Conservation (phyloP, 352 stramenopile genomes). For the Phytopythium ostracodes region DNA sequence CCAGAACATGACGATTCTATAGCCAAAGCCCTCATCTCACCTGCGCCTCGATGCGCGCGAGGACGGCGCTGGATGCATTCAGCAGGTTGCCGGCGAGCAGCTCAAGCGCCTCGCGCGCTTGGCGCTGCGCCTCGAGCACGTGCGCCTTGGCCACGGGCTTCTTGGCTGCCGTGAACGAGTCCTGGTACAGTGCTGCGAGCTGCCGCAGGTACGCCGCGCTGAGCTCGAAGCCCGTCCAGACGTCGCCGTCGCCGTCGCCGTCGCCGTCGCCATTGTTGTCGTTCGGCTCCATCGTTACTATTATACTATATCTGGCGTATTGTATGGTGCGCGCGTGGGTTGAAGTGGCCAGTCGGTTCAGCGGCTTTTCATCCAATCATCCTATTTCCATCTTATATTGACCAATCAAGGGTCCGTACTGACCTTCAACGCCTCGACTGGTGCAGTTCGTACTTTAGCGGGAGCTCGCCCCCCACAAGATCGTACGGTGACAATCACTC, state of each 20-base stretch:
- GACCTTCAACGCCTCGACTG: neutral
- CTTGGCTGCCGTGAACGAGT: constrained; percentile 23
- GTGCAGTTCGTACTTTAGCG: neutral
- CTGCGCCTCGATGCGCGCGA: constrained; percentile 36
- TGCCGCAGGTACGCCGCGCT: constrained; percentile 52
- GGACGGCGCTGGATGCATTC: constrained; percentile 35
- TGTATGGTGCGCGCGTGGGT: no score
- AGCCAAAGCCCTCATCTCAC: constrained; percentile 9
- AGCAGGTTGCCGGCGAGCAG: constrained; percentile 58
- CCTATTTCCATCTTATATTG: no score
- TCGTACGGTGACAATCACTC: neutral
- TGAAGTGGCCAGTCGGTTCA: neutral
- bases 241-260: constrained; percentile 17
- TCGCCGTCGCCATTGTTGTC: constrained; percentile 1
- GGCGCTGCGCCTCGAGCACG: constrained; percentile 37
- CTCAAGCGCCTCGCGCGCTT: constrained; percentile 48
- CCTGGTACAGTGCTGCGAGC: constrained; percentile 47
- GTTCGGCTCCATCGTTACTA: no score
- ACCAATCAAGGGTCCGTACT: no score
- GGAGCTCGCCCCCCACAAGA: neutral
- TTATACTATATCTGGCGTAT: no score
- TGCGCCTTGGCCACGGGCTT: constrained; percentile 32
- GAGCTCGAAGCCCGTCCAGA: constrained; percentile 43
- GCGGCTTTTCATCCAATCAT: neutral
- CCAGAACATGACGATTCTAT: neutral